phyloP scores from a whole-genome alignment of 108 stramenopile genomes.

The Nitzschia palea region DNA sequence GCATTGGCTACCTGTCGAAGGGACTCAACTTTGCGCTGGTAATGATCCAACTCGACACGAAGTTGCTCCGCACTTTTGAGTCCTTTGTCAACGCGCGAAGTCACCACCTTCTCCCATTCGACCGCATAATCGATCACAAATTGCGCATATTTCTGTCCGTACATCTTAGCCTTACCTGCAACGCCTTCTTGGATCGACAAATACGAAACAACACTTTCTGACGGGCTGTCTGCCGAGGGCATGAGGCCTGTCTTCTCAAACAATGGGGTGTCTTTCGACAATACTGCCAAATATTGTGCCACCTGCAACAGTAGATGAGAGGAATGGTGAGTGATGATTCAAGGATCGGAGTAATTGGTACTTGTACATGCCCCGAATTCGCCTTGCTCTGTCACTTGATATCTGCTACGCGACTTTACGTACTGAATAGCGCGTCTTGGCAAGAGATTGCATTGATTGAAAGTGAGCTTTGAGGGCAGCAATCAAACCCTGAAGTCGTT shows the following conservation, averaged over 20 bases:
- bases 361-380: too few species aligned
- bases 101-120: conserved; percentile 80
- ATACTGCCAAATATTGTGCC: conserved; percentile 36
- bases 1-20: conserved; percentile 55
- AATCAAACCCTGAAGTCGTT: conserved; percentile 37
- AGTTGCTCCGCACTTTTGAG: conserved; percentile 65
- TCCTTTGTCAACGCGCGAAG: conserved; percentile 47
- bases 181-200: conserved; percentile 33
- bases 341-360: too few species aligned
- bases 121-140: conserved; percentile 73
- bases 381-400: neutral
- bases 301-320: conserved; percentile 38
- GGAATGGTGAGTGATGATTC: conserved; percentile 7
- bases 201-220: conserved; percentile 37
- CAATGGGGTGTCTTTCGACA: conserved; percentile 40
- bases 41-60: conserved; percentile 79
- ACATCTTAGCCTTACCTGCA: conserved; percentile 45
- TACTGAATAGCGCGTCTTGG: conserved; percentile 35
- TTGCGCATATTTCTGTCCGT: conserved; percentile 60
- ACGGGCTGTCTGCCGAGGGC: conserved; percentile 27
- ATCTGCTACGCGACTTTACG: conserved; percentile 12
- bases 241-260: conserved; percentile 21
- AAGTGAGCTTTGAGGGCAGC: conserved; percentile 37
- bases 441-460: conserved; percentile 31
- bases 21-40: conserved; percentile 72